Evolutionary conservation across 768 basidiomycete genomes (phyloP).

Genomic region (Mrakia blollopis): DNA sequence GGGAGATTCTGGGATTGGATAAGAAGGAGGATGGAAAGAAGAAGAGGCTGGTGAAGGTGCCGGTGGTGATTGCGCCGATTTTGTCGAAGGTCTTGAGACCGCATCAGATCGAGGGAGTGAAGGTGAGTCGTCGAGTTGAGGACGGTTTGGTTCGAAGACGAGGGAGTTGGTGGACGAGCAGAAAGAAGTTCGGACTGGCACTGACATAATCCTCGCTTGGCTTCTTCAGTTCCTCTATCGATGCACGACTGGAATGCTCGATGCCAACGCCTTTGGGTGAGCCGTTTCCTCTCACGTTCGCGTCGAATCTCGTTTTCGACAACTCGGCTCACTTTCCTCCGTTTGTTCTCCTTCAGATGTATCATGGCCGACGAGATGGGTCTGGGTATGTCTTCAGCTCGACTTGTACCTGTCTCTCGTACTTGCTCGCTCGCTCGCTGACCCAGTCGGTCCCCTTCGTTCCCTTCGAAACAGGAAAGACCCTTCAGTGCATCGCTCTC

Average conservation of each 20-base stretch:
- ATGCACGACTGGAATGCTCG: slow-evolving; percentile 89
- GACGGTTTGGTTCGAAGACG: slow-evolving; percentile 21
- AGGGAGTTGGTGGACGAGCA: too few species aligned
- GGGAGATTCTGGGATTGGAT: slow-evolving; percentile 66
- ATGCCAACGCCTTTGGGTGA: slow-evolving; percentile 65
- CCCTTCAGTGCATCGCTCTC: slow-evolving; percentile 90
- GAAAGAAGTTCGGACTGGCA: neutral
- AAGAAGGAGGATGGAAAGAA: slow-evolving; percentile 52
- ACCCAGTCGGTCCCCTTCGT: neutral
- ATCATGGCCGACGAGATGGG: slow-evolving; percentile 99
- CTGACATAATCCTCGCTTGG: neutral
- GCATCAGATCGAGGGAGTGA: slow-evolving; percentile 97
- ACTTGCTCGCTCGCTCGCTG: neutral
- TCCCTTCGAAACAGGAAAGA: slow-evolving; percentile 55
- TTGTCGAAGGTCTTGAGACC: slow-evolving; percentile 83
- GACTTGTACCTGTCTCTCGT: too few species aligned
- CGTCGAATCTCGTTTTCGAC: slow-evolving; percentile 49
- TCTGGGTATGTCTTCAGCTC: slow-evolving; percentile 52
- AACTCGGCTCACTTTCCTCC: too few species aligned
- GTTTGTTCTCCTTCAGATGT: slow-evolving; percentile 59
- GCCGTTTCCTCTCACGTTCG: slow-evolving; percentile 48
- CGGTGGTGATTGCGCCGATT: slow-evolving; percentile 91
- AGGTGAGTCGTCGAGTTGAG: slow-evolving; percentile 60
- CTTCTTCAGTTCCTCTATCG: slow-evolving; percentile 82
- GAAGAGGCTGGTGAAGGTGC: slow-evolving; percentile 64